Percentiles rank a stretch among this genome's conserved stretches.
These are phyloP conservation scores for Phytophthora quininea DNA, from an alignment of 352 stramenopile species.

Conservation along the genomic window DNA sequence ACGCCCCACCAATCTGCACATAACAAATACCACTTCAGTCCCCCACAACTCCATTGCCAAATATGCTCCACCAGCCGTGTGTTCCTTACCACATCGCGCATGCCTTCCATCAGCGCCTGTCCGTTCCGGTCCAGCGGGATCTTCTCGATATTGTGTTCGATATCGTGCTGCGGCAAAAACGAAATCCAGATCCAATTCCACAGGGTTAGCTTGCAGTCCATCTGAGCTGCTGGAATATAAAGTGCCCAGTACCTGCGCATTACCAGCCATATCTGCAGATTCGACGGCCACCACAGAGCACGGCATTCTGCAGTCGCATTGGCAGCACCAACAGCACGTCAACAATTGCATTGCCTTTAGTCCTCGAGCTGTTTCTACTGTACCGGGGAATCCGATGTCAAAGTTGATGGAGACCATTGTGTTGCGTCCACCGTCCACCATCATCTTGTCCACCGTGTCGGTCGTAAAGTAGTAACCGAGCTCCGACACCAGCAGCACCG, in stretches of 20 bases:
- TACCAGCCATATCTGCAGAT: conserved; percentile 71
- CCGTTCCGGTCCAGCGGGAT: conserved; percentile 61
- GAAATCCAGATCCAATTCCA: background rate
- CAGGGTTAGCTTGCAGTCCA: background rate
- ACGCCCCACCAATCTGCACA: conserved; percentile 63
- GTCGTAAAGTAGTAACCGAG: conserved; percentile 78
- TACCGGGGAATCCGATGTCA: conserved; percentile 79
- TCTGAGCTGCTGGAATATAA: background rate
- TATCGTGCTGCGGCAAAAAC: conserved; percentile 51
- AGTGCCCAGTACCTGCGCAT: conserved; percentile 43
- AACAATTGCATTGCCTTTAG: too few species aligned
- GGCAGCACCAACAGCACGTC: background rate
- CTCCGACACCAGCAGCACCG: conserved; percentile 72
- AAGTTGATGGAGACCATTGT: conserved; percentile 79
- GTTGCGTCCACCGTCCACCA: conserved; percentile 78
- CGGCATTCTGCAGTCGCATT: conserved; percentile 55
- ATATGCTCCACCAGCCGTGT: background rate
- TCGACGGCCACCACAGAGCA: conserved; percentile 78
- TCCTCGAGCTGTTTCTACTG: too few species aligned
- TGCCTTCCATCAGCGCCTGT: conserved; percentile 49
- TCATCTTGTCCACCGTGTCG: conserved; percentile 87
- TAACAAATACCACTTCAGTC: background rate
- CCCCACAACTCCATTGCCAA: background rate
- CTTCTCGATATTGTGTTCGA: conserved; percentile 84
- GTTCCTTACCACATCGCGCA: conserved; percentile 46